Evolutionary conservation across 2,329 filamentous ascomycete genomes (phyloP).

Genomic region (Calonectria leucothoes): DNA sequence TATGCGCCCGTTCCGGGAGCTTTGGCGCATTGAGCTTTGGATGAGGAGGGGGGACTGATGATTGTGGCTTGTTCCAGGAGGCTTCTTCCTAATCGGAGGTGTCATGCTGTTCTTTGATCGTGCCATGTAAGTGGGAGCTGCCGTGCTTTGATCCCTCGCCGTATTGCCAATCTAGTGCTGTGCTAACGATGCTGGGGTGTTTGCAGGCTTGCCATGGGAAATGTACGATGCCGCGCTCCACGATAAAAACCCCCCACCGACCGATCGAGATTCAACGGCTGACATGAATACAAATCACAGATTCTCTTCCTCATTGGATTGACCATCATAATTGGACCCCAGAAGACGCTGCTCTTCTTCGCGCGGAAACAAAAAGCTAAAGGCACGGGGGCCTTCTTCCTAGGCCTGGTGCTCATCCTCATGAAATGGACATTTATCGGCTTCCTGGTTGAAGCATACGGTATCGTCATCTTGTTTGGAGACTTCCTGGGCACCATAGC

Average conservation of each 20-base stretch:
- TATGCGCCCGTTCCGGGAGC: slow-evolving; percentile 47
- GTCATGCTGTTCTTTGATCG: slow-evolving; percentile 98
- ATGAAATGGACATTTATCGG: slow-evolving; percentile 91
- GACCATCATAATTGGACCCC: slow-evolving; percentile 92
- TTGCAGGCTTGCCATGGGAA: slow-evolving; percentile 93
- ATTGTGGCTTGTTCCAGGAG: slow-evolving; percentile 66
- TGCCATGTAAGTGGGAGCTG: slow-evolving; percentile 76
- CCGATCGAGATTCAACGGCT: slow-evolving; percentile 29
- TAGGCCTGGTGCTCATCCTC: slow-evolving; percentile 86
- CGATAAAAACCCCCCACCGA: slow-evolving; percentile 22
- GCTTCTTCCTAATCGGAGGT: slow-evolving; percentile 93
- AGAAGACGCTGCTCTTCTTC: slow-evolving; percentile 95
- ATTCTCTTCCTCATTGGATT: slow-evolving; percentile 98
- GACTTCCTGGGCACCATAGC: slow-evolving; percentile 96
- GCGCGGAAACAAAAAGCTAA: slow-evolving; percentile 92
- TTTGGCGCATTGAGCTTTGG: slow-evolving; percentile 34
- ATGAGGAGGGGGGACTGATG: slow-evolving; percentile 31
- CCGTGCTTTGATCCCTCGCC: slow-evolving; percentile 23
- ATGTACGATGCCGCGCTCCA: slow-evolving; percentile 65
- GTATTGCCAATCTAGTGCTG: slow-evolving; percentile 71
- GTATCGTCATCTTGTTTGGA: slow-evolving; percentile 92
- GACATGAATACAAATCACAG: slow-evolving; percentile 56
- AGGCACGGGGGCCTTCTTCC: slow-evolving; percentile 88
- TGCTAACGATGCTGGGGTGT: slow-evolving; percentile 82
- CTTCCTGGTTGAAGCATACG: slow-evolving; percentile 91